phyloP scores from a whole-genome alignment of 768 basidiomycete species.

The Fomitopsis pulvina region DNA sequence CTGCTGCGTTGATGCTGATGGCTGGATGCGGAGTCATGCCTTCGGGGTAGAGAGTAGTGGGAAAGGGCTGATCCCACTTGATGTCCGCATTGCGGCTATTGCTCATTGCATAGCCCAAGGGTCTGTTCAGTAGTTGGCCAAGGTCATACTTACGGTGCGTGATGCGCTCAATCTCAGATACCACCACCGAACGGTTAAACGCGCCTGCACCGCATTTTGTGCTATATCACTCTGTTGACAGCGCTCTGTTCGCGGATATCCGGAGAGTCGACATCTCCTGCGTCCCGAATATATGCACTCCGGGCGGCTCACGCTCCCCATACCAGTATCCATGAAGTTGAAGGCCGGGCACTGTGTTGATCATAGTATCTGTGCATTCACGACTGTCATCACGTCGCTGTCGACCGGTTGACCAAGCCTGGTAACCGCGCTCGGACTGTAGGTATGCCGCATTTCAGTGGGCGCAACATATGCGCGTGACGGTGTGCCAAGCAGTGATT shows the following conservation, averaged over 20 bases:
- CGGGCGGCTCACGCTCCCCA: too few species aligned
- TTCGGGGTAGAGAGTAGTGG: neutral
- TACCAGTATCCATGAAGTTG: neutral
- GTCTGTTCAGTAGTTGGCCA: neutral
- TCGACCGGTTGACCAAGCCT: slow-evolving; percentile 11
- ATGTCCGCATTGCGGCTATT: neutral
- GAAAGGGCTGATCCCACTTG: slow-evolving; percentile 2
- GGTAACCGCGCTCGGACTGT: slow-evolving; percentile 15
- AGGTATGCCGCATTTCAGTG: slow-evolving; percentile 2
- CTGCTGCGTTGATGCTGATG: neutral
- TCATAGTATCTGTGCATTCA: slow-evolving; percentile 11
- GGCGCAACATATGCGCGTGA: slow-evolving; percentile 11
- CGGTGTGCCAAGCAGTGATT: slow-evolving; percentile 5
- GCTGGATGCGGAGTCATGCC: neutral
- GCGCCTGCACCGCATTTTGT: neutral
- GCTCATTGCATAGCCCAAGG: slow-evolving; percentile 1
- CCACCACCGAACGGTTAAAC: too few species aligned
- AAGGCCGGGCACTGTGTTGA: neutral
- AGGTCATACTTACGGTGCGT: neutral
- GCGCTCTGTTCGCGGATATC: neutral
- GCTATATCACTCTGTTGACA: neutral
- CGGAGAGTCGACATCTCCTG: neutral
- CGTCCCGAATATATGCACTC: too few species aligned
- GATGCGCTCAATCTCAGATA: neutral
- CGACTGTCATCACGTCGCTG: slow-evolving; percentile 18